Conservation (phyloP, 2,329 filamentous ascomycete genomes). For the Fusarium nanum region DNA sequence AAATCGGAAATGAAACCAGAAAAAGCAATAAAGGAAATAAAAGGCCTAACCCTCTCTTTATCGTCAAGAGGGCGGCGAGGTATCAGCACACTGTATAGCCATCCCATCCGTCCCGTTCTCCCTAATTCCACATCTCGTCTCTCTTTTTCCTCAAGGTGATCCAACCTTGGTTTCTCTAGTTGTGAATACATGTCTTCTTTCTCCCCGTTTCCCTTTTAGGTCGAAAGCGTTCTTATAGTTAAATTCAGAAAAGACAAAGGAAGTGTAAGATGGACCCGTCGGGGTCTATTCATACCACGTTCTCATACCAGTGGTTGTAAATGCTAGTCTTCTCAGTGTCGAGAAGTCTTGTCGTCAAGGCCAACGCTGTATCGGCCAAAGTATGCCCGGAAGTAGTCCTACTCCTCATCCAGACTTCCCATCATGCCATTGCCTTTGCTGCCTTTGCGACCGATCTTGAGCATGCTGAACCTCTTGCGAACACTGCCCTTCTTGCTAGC, state of each 20-base stretch:
- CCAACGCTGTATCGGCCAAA: slow-evolving; percentile 45
- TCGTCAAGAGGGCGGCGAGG: slow-evolving; percentile 31
- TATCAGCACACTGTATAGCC: slow-evolving; percentile 43
- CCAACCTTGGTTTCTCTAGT: slow-evolving; percentile 27
- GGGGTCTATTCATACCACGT: slow-evolving; percentile 14
- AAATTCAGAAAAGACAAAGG: slow-evolving; percentile 30
- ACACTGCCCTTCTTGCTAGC: slow-evolving; percentile 70
- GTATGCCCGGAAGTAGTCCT: slow-evolving; percentile 52
- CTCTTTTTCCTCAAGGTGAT: slow-evolving; percentile 16
- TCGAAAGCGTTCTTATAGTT: slow-evolving; percentile 2
- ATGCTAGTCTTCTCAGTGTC: slow-evolving; percentile 14
- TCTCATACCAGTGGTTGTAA: slow-evolving; percentile 18
- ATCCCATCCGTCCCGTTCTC: slow-evolving; percentile 4
- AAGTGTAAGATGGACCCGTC: slow-evolving; percentile 4
- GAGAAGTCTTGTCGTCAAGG: slow-evolving; percentile 35
- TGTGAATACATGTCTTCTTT: slow-evolving; percentile 20
- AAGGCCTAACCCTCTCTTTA: slow-evolving; percentile 11
- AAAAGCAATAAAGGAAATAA: slow-evolving; percentile 14
- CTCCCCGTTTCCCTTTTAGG: slow-evolving; percentile 4
- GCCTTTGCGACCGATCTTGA: slow-evolving; percentile 78
- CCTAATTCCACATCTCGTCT: slow-evolving; percentile 1
- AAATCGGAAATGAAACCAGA: slow-evolving; percentile 15
- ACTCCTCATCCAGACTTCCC: slow-evolving; percentile 68
- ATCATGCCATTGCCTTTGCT: slow-evolving; percentile 66
- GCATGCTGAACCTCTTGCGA: slow-evolving; percentile 80